Evolutionary conservation across 2,329 filamentous ascomycete genomes (phyloP), one percentile per base, ranked within the genome.

Genomic region (Penicillium sp.): DNA sequence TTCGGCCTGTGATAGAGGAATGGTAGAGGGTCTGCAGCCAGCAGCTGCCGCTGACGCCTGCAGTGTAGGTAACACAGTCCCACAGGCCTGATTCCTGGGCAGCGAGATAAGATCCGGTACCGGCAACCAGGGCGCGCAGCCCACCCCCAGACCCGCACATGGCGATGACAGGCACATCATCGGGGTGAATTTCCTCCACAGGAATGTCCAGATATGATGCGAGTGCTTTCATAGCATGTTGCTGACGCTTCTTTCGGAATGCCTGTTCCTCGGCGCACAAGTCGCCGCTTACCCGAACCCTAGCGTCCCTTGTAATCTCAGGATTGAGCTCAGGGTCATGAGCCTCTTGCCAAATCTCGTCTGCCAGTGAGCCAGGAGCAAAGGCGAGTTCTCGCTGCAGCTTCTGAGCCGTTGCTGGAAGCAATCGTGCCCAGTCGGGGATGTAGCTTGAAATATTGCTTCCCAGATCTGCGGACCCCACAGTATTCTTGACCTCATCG

Each of bases 111-210:
- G 92, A 96, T 0, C 93, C 92, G 0, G 91, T 86, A 3, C 93
- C 92, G 2, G 94, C 92, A 16, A 97, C 90, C 34, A 99, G 81
- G 1, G 94, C 94, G 46, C 94, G 82, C 43, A 99, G 74, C 0
- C 94, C 94, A 51, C 94, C 94, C 9, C 94, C 94, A 2, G 93
- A 97, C 8, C 92, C 92, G 63, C 93, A 96, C 77, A 97, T 87
- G 36, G 93, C 93, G 68, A 99, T 96, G 2, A 86, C 85, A 0
- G 94, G 94, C 6, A 97, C 86, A 74, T 99, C 94, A 43, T 96
- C 90, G 0, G 90, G 89, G 65, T 97, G 85, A n/a, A 99, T 85
- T 2, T 93, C 88, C 13, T 83, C 78, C 67, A 92, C 90, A 0
- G 87, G 77, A 6, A 99, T 76, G 28, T 82, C 85, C 0, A 99